Base-by-base conservation (phyloP, 1,284 basidiomycete species). In the Takashimella koratensis region DNA sequence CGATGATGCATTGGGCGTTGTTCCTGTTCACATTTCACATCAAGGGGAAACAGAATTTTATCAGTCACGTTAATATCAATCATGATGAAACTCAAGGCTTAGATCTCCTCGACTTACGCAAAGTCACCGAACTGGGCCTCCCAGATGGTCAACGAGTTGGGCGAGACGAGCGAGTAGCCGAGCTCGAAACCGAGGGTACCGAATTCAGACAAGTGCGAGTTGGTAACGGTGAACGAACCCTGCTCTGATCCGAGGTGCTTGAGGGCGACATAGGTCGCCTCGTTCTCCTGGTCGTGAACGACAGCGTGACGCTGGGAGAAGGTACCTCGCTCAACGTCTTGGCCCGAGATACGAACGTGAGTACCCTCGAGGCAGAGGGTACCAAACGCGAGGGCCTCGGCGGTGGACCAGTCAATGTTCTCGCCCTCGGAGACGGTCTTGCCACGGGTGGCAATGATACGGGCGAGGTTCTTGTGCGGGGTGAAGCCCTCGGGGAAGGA, bases 241-340 rank as follows among this genome's bases (percentile, higher is more conserved):
- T 98, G 96, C 62, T 84, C 86, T 19, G 84, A 82, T 47, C 86
- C 86, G 51, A 98, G 82, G 76, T 96, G 85, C 74, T 93, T 91
- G 56, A 99, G 79, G 3, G 95, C 89, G 40, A 90, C 78, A 77
- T 94, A 96, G 71, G 90, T 90, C 64, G 83, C 79, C 78, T 98
- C 95, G 68, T 86, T 97, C 70, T 81, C 81, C 79, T 99, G 96
- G 77, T 99, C 95, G 77, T 98, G 93, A 50, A 99, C 81, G 60
- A 99, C 87, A 44, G 94, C 92, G 71, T 99, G 96, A 51, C 96
- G 89, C 75, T 98, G 96, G n/a, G 94, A 98, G 82, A 99, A 99
- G 6, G 96, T 99, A 52, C 96, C 96, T 75, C 96, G 88, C 78
- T 99, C 96, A 51, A 98, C 95, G 76, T 98, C 96, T 79, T 99